phyloP scores from a whole-genome alignment of 208 protist species.

The Trypanosoma boissoni region DNA sequence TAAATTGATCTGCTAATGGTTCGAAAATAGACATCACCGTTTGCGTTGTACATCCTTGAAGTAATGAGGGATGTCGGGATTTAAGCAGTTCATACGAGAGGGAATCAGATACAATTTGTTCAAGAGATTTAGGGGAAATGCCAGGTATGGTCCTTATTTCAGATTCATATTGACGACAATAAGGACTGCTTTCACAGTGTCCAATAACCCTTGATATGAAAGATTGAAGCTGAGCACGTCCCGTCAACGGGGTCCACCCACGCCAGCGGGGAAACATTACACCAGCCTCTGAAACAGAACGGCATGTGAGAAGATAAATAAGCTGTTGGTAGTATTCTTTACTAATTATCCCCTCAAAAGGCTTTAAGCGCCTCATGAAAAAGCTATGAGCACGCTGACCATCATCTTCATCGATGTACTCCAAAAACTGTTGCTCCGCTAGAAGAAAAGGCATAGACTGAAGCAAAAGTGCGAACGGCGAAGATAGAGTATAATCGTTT shows the following conservation, averaged over 20 bases:
- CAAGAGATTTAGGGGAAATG: conserved; percentile 24
- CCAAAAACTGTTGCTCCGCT: conserved; percentile 77
- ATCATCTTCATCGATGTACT: conserved; percentile 79
- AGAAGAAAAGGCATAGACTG: conserved; percentile 68
- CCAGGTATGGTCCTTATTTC: conserved; percentile 11
- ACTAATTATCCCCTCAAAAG: conserved; percentile 63
- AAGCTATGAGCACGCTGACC: conserved; percentile 71
- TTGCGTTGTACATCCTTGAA: conserved; percentile 8
- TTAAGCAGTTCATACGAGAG: conserved; percentile 52
- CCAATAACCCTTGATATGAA: conserved; percentile 53
- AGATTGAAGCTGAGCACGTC: conserved; percentile 59
- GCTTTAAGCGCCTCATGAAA: conserved; percentile 83
- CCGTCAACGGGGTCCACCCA: conserved; percentile 63
- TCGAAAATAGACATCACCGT: conserved; percentile 18
- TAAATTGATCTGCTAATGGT: conserved; percentile 48
- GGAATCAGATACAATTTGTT: conserved; percentile 52
- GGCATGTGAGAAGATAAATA: conserved; percentile 81
- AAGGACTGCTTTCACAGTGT: conserved; percentile 38
- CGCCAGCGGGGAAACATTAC: conserved; percentile 67
- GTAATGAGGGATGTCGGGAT: conserved; percentile 37
- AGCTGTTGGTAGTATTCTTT: conserved; percentile 73
- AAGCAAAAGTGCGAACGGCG: conserved; percentile 24
- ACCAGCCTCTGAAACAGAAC: conserved; percentile 60
- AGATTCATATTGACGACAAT: conserved; percentile 53
- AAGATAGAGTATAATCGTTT: neutral